phyloP scores from a whole-genome alignment of 345 rosid species.

The Luvunga scandens region DNA sequence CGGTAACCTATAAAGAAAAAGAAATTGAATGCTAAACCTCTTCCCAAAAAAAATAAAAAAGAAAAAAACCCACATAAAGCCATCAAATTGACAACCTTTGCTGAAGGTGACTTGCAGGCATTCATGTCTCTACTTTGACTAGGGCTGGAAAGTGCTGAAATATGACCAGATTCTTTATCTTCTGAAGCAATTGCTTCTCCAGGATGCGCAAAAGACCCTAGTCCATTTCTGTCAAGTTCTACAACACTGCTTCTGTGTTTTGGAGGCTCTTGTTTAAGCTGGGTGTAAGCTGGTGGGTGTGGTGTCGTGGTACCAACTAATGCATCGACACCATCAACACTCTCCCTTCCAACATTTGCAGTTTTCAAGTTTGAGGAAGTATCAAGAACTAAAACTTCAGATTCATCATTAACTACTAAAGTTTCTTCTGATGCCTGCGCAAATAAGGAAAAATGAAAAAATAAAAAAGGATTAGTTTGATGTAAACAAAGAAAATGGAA shows the following conservation, averaged over 20 bases:
- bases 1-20: slow-evolving; percentile 41
- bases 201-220: slow-evolving; percentile 14
- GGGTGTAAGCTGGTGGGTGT: slow-evolving; percentile 10
- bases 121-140: slow-evolving; percentile 23
- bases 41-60: not conserved
- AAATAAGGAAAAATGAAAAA: not conserved
- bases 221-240: slow-evolving; percentile 1
- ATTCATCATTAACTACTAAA: slow-evolving; percentile 27
- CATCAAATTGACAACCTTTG: slow-evolving; percentile 32
- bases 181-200: slow-evolving; percentile 24
- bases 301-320: not conserved
- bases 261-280: slow-evolving; percentile 20
- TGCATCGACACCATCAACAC: slow-evolving; percentile 7
- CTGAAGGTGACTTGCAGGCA: slow-evolving; percentile 27
- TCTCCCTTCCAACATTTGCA: slow-evolving; percentile 15
- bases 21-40: slow-evolving; percentile 15
- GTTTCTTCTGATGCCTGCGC: slow-evolving; percentile 45
- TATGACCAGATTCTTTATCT: slow-evolving; percentile 12
- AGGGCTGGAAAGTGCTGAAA: slow-evolving; percentile 12
- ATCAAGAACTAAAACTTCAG: slow-evolving; percentile 20
- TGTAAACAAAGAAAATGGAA: not conserved
- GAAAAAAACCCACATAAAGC: not conserved
- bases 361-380: slow-evolving; percentile 14
- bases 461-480: not conserved
- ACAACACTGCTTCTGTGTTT: slow-evolving; percentile 20